Conservation (phyloP, 2,329 filamentous ascomycete species). For the Microdochium trichocladiopsis region DNA sequence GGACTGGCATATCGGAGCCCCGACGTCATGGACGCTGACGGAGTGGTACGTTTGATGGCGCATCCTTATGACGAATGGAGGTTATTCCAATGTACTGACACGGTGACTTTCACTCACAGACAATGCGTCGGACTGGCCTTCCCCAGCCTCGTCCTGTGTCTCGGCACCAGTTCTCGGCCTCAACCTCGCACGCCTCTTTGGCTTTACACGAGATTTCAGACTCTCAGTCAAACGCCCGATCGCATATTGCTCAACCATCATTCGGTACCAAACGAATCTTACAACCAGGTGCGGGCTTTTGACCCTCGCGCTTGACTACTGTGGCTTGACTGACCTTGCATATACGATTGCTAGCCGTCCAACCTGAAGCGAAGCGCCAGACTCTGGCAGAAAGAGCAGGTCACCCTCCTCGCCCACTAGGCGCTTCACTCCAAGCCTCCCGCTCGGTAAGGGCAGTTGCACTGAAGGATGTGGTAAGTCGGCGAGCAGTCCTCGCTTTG, state of each 20-base stretch:
- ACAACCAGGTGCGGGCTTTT: slow-evolving; percentile 21
- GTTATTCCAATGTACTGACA: neutral
- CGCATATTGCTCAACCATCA: neutral
- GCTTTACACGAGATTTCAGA: slow-evolving; percentile 49
- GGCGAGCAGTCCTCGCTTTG: too few relatives aligned
- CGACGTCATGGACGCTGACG: neutral
- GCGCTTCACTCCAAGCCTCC: neutral
- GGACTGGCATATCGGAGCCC: neutral
- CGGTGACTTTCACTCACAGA: neutral
- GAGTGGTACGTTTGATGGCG: neutral
- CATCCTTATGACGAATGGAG: too few relatives aligned
- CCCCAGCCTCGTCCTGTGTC: slow-evolving; percentile 5
- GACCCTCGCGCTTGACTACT: neutral
- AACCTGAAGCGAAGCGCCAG: slow-evolving; percentile 55
- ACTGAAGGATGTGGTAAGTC: slow-evolving; percentile 17
- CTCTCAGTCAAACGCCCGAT: slow-evolving; percentile 52
- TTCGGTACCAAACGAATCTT: neutral
- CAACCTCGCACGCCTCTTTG: slow-evolving; percentile 13
- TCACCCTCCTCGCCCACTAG: neutral
- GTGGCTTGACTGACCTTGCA: neutral
- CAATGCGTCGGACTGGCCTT: neutral
- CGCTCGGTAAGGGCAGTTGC: slow-evolving; percentile 34
- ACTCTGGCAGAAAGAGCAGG: slow-evolving; percentile 46
- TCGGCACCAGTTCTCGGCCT: slow-evolving; percentile 11
- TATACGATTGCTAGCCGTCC: slow-evolving; percentile 29